A percentile compares a stretch with the other conserved stretches of the same genome.
phyloP scores from a whole-genome alignment of 148 eudicot species.

The Agrostemma githago region DNA sequence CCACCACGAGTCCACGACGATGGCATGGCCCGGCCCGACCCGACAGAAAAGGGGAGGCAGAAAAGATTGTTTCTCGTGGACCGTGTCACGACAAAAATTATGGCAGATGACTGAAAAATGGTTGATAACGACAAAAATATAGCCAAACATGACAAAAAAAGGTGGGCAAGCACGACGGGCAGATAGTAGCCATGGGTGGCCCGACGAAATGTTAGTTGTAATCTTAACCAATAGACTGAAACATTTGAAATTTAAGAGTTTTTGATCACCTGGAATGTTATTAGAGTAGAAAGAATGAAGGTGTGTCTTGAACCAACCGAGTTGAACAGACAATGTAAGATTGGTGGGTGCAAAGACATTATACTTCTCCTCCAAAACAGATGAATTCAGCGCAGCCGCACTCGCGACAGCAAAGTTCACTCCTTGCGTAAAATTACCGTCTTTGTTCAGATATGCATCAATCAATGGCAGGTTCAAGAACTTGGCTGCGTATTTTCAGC shows the following conservation, averaged over 20 bases:
- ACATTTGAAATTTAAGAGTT: background rate
- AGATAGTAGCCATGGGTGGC: too few relatives aligned
- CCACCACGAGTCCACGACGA: too few relatives aligned
- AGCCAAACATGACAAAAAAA: too few relatives aligned
- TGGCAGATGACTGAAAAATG: too few relatives aligned
- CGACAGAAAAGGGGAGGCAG: too few relatives aligned
- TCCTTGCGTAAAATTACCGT: constrained; percentile 8
- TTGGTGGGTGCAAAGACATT: background rate
- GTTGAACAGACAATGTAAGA: constrained; percentile 16
- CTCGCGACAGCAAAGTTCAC: constrained; percentile 15
- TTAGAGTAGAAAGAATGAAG: background rate
- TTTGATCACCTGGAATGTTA: background rate
- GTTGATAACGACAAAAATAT: too few relatives aligned
- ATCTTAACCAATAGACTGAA: too few relatives aligned
- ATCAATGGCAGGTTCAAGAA: constrained; percentile 7
- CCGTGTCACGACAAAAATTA: too few relatives aligned
- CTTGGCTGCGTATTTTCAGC: background rate
- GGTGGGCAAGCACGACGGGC: too few relatives aligned
- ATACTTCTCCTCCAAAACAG: background rate
- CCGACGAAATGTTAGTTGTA: too few relatives aligned
- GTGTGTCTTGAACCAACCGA: constrained; percentile 19
- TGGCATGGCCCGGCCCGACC: too few relatives aligned
- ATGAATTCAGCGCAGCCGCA: constrained; percentile 6
- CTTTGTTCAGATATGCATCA: constrained; percentile 10
- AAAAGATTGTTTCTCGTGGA: too few relatives aligned